Evolutionary conservation across 148 eudicot genomes (phyloP).

Genomic region (Rhododendron ferrugineum): DNA sequence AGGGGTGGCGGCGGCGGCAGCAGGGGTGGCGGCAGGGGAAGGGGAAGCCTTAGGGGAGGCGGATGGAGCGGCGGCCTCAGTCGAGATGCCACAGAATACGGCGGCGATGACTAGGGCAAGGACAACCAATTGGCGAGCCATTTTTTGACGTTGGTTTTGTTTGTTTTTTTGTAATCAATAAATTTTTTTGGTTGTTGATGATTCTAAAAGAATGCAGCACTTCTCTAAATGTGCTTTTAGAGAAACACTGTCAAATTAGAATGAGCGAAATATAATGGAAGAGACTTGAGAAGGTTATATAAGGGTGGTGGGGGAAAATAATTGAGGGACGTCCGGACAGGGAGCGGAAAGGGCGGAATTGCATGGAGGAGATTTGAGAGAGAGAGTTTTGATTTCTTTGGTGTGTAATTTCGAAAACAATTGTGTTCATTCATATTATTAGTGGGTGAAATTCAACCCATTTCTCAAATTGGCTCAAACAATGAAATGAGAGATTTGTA

Average conservation of each 20-base stretch:
- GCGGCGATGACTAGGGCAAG: constrained; percentile 19
- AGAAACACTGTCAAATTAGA: constrained; percentile 5
- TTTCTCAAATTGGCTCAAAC: not conserved
- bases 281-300: constrained; percentile 6
- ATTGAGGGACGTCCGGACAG: not conserved
- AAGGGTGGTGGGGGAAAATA: not conserved
- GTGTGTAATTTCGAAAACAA: not conserved
- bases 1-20: not conserved
- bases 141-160: not conserved
- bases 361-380: not conserved
- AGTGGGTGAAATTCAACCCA: not conserved
- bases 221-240: constrained; percentile 13
- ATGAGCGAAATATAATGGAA: not conserved
- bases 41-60: constrained; percentile 5
- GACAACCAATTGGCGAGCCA: constrained; percentile 22
- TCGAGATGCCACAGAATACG: not conserved
- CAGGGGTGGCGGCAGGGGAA: constrained; percentile 1
- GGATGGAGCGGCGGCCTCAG: constrained; percentile 8
- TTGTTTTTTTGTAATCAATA: not conserved
- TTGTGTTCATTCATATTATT: not conserved
- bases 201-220: not conserved
- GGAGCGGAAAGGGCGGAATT: not conserved
- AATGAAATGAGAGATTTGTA: not conserved
- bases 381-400: not conserved
- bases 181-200: not conserved